Evolutionary conservation across 768 basidiomycete genomes (phyloP), one percentile per base, ranked within the genome.

Genomic region (Termitomyces sp.): DNA sequence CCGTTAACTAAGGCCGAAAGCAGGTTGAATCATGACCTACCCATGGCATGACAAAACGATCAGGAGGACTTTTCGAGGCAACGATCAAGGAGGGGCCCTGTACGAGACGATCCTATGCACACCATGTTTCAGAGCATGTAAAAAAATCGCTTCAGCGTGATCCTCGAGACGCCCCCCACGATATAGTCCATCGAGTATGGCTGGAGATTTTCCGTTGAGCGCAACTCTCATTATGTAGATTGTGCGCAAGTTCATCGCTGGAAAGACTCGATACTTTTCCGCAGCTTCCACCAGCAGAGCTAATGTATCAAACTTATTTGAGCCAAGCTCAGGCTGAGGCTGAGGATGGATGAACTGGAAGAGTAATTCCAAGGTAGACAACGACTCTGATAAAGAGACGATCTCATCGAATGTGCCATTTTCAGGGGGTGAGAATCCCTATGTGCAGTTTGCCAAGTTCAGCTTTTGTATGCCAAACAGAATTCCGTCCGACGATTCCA

Each of bases 261-360:
- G 55, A 50, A 59, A 68, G 11, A 66, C 62, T 7, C 47, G 52
- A 37, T 68, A 68, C 41, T 65, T 66, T 50, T 68, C 62, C 15
- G 63, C 67, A 5, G 67, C 67, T 49, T 66, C 65, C 3, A 62
- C 61, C 12, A 68, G 42, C 7, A 38, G 0, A 30, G 53, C 53
- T 17, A 66, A 47, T 0, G 55, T 26, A 1, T 58, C 31, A 28
- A 57, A 60, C 2, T 47, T 28, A 2, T 62, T 3, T 7, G 14
- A 17, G 4, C 38, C 12, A 6, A 65, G 41, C 21, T 63, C 53
- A 14, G 64, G 60, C 10, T 33, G 50, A 35, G 51, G 42, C 23
- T 48, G n/a, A 50, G 58, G 51, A 42, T 51, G 42, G 51, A 63
- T 56, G 40, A 62, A 64, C n/a, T 54, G 62, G 19, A 62, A 62